Percentiles rank a stretch among this genome's conserved stretches.
Evolutionary conservation across 2,329 filamentous ascomycete genomes (phyloP).

Genomic region (Botryotinia narcissicola): DNA sequence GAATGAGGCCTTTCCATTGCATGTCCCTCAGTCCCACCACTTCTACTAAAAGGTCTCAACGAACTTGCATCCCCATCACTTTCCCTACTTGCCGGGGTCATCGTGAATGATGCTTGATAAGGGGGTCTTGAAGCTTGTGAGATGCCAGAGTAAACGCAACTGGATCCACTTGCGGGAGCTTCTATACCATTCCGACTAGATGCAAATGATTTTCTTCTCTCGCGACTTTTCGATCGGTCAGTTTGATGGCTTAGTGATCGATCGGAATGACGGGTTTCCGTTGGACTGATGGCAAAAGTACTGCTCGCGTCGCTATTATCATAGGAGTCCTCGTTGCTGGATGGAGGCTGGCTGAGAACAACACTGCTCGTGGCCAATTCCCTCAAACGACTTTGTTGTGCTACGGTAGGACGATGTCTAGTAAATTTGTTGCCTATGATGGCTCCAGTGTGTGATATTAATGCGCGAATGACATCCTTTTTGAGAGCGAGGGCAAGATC

Average conservation of each 20-base stretch:
- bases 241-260: constrained; percentile 22
- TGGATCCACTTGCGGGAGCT: constrained; percentile 33
- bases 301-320: constrained; percentile 38
- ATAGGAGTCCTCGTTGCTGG: constrained; percentile 33
- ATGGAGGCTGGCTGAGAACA: constrained; percentile 33
- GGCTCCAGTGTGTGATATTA: constrained; percentile 92
- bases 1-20: constrained; percentile 6
- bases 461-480: constrained; percentile 87
- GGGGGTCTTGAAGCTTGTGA: constrained; percentile 24
- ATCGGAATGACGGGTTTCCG: constrained; percentile 29
- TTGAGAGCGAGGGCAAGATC: constrained; percentile 91
- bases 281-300: constrained; percentile 31
- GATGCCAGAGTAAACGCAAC: constrained; percentile 32
- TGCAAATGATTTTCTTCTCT: constrained; percentile 33
- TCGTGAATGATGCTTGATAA: constrained; percentile 29
- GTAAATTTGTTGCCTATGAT: constrained; percentile 98
- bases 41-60: constrained; percentile 17
- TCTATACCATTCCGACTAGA: constrained; percentile 31
- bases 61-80: constrained; percentile 19
- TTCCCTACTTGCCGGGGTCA: constrained; percentile 32
- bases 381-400: constrained; percentile 74
- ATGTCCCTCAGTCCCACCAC: constrained; percentile 19
- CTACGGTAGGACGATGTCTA: constrained; percentile 77
- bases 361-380: constrained; percentile 71
- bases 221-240: constrained; percentile 33